A percentile compares a stretch with the other conserved stretches of the same genome.
Conservation (phyloP, 768 basidiomycete genomes). For the Pisolithus albus region DNA sequence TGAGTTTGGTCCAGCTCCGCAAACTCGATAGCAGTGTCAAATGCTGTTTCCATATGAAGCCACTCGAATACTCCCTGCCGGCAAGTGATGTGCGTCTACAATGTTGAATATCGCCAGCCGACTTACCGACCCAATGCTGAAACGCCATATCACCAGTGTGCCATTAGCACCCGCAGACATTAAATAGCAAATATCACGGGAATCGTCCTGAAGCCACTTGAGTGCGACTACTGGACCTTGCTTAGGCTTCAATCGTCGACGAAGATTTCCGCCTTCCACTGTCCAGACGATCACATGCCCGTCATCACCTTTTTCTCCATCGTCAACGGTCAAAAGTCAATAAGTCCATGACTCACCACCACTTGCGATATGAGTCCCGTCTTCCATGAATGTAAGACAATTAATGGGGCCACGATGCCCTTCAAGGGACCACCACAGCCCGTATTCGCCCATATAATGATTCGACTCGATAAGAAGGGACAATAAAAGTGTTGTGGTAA, state of each 20-base stretch:
- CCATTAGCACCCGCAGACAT: slow-evolving; percentile 1
- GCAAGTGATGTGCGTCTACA: no score
- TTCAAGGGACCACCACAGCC: background rate
- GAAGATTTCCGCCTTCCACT: background rate
- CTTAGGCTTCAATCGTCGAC: background rate
- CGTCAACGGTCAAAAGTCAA: background rate
- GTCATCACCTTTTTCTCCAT: background rate
- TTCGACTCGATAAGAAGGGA: no score
- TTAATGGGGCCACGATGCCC: slow-evolving; percentile 1
- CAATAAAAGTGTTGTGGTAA: no score
- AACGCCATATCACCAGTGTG: slow-evolving; percentile 1
- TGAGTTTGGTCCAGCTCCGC: background rate
- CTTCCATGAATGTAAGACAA: background rate
- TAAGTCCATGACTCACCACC: background rate
- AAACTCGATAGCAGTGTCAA: background rate
- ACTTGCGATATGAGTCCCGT: background rate
- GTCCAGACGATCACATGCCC: slow-evolving; percentile 1
- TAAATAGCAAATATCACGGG: background rate
- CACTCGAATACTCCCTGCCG: background rate
- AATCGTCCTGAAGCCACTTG: background rate
- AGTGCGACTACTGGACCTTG: slow-evolving; percentile 1
- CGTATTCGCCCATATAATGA: background rate
- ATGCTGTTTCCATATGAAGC: background rate
- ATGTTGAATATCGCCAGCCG: background rate
- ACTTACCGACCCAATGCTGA: background rate